Base-by-base conservation (phyloP, 2,329 filamentous ascomycete species). In the Hypoxylon sp. region DNA sequence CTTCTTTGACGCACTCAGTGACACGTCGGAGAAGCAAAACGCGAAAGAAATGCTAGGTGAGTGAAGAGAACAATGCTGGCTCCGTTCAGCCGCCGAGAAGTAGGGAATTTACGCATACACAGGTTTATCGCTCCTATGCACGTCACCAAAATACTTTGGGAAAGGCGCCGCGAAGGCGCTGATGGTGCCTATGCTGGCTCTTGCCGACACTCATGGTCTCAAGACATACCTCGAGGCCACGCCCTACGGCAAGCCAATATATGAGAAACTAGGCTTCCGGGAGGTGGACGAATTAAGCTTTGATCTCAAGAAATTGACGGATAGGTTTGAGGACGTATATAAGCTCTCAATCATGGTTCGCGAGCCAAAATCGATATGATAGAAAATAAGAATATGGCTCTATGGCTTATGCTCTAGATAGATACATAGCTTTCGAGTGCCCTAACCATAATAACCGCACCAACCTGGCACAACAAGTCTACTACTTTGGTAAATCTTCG, bases 221-320 rank as follows among this genome's bases (percentile, higher is more conserved):
- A 76, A 71, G 60, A 70, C 73, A 0, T 82, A 81, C 62, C 74
- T 83, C 31, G 81, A 83, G 70, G 80, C 80, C n/a, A 81, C 81
- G 7, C 65, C 72, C 1, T 71, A 69, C 0, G 81, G 80, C 2
- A 75, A 75, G 56, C 77, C 76, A 10, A 25, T 84, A 13, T 84
- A 84, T 66, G 72, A 76, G 68, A 79, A 78, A 67, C 57, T 80
- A 4, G 81, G 81, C 8, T 83, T 80, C 61, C 74, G 72, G 55
- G 73, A 77, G 48, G 73, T 81, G 0, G 81, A 81, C 50, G 60
- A 73, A 27, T 60, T 81, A 11, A 62, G 66, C 6, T 73, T 76
- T 37, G 72, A 78, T 20, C 60, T 76, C 13, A 30, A 65, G 5
- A 49, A 70, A 48, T 57, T 76, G 35, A 74, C 72, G 6, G 67